Base-by-base conservation (phyloP, 2,329 filamentous ascomycete genomes). In the Ophiostoma sp. region DNA sequence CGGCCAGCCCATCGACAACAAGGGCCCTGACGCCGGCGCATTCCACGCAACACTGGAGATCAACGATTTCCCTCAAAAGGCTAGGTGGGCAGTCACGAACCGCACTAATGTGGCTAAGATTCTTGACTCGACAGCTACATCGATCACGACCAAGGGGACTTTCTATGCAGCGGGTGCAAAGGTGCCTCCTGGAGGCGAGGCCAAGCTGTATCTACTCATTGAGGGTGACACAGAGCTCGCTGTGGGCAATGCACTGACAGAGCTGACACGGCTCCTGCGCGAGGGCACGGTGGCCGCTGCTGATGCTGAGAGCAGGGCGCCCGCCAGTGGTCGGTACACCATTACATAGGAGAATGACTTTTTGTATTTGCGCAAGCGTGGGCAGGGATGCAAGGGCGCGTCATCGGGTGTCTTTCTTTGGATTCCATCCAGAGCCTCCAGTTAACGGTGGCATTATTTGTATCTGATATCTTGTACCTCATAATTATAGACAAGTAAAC, bases 61-160 rank as follows among this genome's bases (percentile, higher is more conserved):
- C 85, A 99, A 99, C 79, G 95, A 99, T 79, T 98, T 98, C 79
- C 95, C 95, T 45, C 95, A 99, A 78, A 98, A 97, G 83, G 95
- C 95, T 72, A 87, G 95, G 74, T 99, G 95, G 95, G 94, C 93
- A 11, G 95, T 99, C 80, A 99, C 95, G 52, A 99, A 99, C 78
- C 88, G 95, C 72, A 98, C 95, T 47, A 99, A 99, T 75, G 95
- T 99, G 69, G 93, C 94, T 73, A 99, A 98, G 83, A 97, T 99
- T 74, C 84, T 99, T 72, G 95, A 99, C 76, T 87, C 91, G 9
- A 97, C 94, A 0, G 94, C 93, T 55, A 96, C 93, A 1, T 97
- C 92, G 6, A 99, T 99, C 77, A 99, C 95, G 0, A 97, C 93
- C 62, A 99, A 99, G 81, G 95, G 95, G 73, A 95, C 85, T 70